Conservation (phyloP, 2,329 filamentous ascomycete genomes). For the Pseudocercospora cruenta region DNA sequence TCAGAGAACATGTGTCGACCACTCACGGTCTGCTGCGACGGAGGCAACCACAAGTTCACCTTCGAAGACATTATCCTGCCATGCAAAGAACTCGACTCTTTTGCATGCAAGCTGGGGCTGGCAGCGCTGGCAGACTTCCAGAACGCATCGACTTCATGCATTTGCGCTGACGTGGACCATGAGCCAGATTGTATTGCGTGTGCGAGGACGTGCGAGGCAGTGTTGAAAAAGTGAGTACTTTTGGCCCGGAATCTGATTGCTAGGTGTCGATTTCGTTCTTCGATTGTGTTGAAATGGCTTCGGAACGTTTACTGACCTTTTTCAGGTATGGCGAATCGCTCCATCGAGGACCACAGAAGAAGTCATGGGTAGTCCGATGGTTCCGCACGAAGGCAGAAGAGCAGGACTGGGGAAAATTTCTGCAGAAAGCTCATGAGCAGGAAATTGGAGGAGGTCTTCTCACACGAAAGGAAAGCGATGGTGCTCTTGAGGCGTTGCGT, state of each 20-base stretch:
- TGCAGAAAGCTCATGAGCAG: not conserved
- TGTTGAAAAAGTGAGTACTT: not conserved
- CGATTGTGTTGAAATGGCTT: not conserved
- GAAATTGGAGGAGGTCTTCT: not conserved
- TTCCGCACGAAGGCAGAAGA: not conserved
- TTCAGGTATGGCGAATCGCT: not conserved
- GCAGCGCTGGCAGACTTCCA: slow-evolving; percentile 19
- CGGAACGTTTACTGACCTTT: not conserved
- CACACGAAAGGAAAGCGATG: not conserved
- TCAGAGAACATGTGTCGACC: slow-evolving; percentile 12
- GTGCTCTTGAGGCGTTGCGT: not conserved
- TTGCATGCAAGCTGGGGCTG: slow-evolving; percentile 10
- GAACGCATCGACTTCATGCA: slow-evolving; percentile 22
- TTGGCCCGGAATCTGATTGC: not conserved
- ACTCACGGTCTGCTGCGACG: slow-evolving; percentile 21
- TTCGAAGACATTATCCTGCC: slow-evolving; percentile 16
- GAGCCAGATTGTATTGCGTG: not conserved
- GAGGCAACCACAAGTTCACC: slow-evolving; percentile 10
- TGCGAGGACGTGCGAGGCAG: not conserved
- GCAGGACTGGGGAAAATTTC: not conserved
- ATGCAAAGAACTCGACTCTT: slow-evolving; percentile 18
- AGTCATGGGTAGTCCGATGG: not conserved
- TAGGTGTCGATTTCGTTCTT: too few species aligned
- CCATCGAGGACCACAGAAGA: not conserved
- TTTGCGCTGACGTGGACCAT: slow-evolving; percentile 5